Evolutionary conservation across 306 rosid genomes (phyloP), one percentile per base, ranked within the genome.

Genomic region (Dalbergia oliveri): DNA sequence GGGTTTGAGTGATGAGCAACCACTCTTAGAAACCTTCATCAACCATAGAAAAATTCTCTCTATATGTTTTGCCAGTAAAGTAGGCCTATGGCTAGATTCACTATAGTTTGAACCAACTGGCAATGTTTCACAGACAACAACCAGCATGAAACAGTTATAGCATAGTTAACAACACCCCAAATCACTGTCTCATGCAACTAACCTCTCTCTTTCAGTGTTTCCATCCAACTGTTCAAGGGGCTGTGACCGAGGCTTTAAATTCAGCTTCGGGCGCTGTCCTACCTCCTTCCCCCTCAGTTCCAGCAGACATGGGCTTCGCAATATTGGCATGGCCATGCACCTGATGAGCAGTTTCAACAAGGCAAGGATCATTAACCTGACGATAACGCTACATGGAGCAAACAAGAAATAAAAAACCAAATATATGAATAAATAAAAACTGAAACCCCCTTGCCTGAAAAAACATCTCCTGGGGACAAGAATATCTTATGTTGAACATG

Each of bases 261-360:
- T 93, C 91, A 95, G 90, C 85, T 93, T 95, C 11, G 98, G 96
- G 51, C 93, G 99, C 79, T 88, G 97, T 73, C 85, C 85, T 13
- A 59, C 80, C 72, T 83, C 93, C 85, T 88, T 93, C 79, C 66
- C 97, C 83, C 72, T 93, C 99, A 10, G 81, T 57, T 76, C 84
- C 86, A 66, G 83, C 81, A 16, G 87, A 62, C 66, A 74, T 80
- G 73, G 93, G 91, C 84, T 89, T 93, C 78, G 75, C 70, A 86
- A 78, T 66, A 82, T 72, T 85, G 62, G 78, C 78, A 87, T 83
- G 90, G 71, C 73, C 89, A 74, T 87, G 75, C 26, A 26, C 81
- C 79, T 91, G 93, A 71, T 80, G 80, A 82, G 50, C 84, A 76
- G 78, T 70, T 86, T 89, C 97, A 64, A 83, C 81, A 78, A 72